These are phyloP conservation scores for Auricularia sp. DNA, from an alignment of 768 basidiomycete genomes.

Conservation along the genomic window DNA sequence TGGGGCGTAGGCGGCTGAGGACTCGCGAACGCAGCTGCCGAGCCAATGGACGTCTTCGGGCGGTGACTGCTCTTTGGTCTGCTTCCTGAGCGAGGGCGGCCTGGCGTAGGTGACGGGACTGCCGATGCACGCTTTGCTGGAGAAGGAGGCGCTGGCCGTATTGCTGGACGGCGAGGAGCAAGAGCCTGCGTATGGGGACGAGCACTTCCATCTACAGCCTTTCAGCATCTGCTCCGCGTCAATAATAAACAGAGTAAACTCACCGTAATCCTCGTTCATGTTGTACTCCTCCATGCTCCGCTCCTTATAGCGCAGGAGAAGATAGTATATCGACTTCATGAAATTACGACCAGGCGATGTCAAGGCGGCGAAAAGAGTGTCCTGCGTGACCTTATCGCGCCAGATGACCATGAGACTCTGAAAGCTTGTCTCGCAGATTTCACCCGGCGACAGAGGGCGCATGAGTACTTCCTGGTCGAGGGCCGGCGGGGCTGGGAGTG, in stretches of 20 bases:
- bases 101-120: not conserved
- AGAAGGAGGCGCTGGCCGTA: not conserved
- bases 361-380: not conserved
- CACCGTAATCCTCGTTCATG: constrained; percentile 9
- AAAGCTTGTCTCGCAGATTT: constrained; percentile 70
- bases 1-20: not conserved
- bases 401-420: constrained; percentile 74
- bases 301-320: constrained; percentile 68
- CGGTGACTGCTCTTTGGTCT: not conserved
- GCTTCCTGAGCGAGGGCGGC: not conserved
- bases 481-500: not conserved
- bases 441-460: constrained; percentile 44
- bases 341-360: constrained; percentile 48
- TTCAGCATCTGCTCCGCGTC: not conserved
- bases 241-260: constrained; percentile 5
- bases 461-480: constrained; percentile 16
- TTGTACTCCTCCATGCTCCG: constrained; percentile 45
- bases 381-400: constrained; percentile 44
- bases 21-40: not conserved
- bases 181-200: constrained; percentile 9
- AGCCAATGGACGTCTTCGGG: not conserved
- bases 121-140: constrained; percentile 1
- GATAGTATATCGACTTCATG: constrained; percentile 84
- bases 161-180: not conserved
- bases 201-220: not conserved